Percentiles rank a stretch among this genome's conserved stretches.
Evolutionary conservation across 2,329 filamentous ascomycete species (phyloP).

Genomic region (Aspergillus fructus): DNA sequence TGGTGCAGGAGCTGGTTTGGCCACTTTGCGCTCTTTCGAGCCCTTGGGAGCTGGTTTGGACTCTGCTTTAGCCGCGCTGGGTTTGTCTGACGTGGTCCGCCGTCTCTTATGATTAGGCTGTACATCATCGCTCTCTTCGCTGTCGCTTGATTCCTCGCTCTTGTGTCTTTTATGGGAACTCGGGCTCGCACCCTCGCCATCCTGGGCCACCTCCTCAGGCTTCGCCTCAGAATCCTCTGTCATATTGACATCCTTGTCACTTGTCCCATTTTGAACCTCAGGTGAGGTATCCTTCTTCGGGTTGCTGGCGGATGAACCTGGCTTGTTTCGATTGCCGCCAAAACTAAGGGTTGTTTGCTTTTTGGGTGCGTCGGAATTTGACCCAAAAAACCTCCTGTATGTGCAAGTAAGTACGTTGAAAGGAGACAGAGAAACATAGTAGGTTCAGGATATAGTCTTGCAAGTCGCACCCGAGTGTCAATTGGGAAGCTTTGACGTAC

Average conservation of each 20-base stretch:
- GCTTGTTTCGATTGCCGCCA: conserved; percentile 54
- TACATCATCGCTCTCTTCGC: conserved; percentile 41
- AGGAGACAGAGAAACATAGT: not conserved
- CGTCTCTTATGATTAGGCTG: conserved; percentile 60
- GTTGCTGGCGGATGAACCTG: conserved; percentile 27
- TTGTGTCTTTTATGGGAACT: conserved; percentile 24
- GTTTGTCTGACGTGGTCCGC: conserved; percentile 31
- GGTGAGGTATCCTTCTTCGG: conserved; percentile 24
- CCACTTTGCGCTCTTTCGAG: conserved; percentile 13
- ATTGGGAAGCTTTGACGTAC: conserved; percentile 78
- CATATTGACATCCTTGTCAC: conserved; percentile 12
- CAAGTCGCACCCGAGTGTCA: conserved; percentile 66
- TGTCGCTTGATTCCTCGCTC: conserved; percentile 31
- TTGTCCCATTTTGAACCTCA: conserved; percentile 3
- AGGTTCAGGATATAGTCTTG: not conserved
- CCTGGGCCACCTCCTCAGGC: not conserved
- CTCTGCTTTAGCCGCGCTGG: conserved; percentile 32
- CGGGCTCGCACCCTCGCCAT: conserved; percentile 2
- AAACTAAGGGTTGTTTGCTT: conserved; percentile 82
- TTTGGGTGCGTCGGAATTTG: conserved; percentile 61
- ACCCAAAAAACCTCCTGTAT: conserved; percentile 79
- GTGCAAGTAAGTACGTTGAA: conserved; percentile 3
- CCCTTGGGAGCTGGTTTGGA: conserved; percentile 22
- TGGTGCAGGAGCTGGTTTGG: conserved; percentile 23
- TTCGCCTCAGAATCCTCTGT: conserved; percentile 15